Percentiles rank a stretch among this genome's conserved stretches.
These are phyloP conservation scores for Penicillium sp. DNA, from an alignment of 2,329 filamentous ascomycete genomes.

Conservation along the genomic window DNA sequence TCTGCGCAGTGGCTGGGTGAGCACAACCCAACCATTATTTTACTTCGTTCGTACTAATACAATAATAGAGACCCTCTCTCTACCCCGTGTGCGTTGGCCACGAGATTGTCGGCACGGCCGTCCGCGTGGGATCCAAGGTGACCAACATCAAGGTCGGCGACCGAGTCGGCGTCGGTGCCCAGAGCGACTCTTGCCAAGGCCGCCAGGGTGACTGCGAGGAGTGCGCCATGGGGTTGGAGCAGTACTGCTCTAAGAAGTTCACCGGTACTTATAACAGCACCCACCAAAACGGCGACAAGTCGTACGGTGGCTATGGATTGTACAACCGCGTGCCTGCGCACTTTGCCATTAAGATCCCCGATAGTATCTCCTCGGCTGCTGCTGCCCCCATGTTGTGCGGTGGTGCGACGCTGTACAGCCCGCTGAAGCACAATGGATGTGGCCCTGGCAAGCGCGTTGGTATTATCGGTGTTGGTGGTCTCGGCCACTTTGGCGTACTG, in stretches of 20 bases:
- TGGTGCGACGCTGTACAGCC: conserved; percentile 73
- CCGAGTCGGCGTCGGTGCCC: conserved; percentile 60
- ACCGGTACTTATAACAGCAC: conserved; percentile 38
- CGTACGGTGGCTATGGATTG: conserved; percentile 67
- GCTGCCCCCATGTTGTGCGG: conserved; percentile 76
- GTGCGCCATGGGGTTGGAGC: conserved; percentile 49
- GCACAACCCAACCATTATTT: neutral
- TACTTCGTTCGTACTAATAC: too few species aligned
- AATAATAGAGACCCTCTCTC: conserved; percentile 29
- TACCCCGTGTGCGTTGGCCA: conserved; percentile 62
- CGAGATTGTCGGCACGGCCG: conserved; percentile 64
- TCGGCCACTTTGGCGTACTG: conserved; percentile 73
- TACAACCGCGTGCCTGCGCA: conserved; percentile 58
- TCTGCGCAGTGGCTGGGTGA: conserved; percentile 53
- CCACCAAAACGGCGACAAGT: conserved; percentile 57
- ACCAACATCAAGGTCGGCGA: conserved; percentile 37
- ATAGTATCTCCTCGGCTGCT: conserved; percentile 50
- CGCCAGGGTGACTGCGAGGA: conserved; percentile 54
- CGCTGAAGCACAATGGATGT: conserved; percentile 66
- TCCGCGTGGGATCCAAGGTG: conserved; percentile 56
- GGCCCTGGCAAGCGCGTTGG: conserved; percentile 73
- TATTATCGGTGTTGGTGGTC: conserved; percentile 71
- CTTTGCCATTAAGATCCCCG: conserved; percentile 64
- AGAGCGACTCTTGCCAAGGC: conserved; percentile 56
- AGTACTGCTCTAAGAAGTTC: conserved; percentile 36